Percentiles rank a stretch among this genome's conserved stretches.
Evolutionary conservation across 352 stramenopile species (phyloP).

Genomic region (Phytophthora pluvialis): DNA sequence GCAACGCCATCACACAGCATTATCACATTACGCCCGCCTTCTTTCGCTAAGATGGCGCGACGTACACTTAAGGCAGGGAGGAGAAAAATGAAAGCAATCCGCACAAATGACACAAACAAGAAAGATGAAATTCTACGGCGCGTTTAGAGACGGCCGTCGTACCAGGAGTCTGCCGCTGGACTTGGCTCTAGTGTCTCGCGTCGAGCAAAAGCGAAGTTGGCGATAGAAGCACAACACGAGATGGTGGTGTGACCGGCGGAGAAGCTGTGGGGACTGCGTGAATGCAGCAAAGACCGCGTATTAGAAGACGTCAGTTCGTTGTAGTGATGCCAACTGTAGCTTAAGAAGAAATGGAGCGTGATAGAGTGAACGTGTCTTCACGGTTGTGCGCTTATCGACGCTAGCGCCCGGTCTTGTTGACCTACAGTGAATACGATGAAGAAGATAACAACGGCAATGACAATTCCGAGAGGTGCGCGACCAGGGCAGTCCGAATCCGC

Average conservation of each 20-base stretch:
- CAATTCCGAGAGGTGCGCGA: too few species aligned
- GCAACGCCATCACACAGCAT: constrained; percentile 20
- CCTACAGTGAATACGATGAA: background rate
- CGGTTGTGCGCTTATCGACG: background rate
- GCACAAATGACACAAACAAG: constrained; percentile 20
- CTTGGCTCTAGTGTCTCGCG: background rate
- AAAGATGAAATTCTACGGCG: constrained; percentile 7
- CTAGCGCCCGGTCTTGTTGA: background rate
- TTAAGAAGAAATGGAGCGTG: constrained; percentile 20
- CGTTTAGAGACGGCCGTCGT: constrained; percentile 6
- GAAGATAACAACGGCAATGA: background rate
- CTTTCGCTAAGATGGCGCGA: constrained; percentile 16
- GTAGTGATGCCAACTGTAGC: constrained; percentile 14
- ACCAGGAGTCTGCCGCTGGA: constrained; percentile 3
- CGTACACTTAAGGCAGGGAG: constrained; percentile 29
- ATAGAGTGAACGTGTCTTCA: constrained; percentile 23
- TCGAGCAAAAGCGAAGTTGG: constrained; percentile 11
- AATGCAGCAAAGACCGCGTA: background rate
- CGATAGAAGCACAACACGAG: constrained; percentile 22
- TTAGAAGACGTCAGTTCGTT: constrained; percentile 13
- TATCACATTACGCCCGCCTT: constrained; percentile 26
- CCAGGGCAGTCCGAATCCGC: too few species aligned
- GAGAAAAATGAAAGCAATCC: constrained; percentile 15
- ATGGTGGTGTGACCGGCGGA: background rate
- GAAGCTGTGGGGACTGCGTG: background rate